Base-by-base conservation (phyloP, 345 rosid genomes). In the Dipteronia dyeriana region DNA sequence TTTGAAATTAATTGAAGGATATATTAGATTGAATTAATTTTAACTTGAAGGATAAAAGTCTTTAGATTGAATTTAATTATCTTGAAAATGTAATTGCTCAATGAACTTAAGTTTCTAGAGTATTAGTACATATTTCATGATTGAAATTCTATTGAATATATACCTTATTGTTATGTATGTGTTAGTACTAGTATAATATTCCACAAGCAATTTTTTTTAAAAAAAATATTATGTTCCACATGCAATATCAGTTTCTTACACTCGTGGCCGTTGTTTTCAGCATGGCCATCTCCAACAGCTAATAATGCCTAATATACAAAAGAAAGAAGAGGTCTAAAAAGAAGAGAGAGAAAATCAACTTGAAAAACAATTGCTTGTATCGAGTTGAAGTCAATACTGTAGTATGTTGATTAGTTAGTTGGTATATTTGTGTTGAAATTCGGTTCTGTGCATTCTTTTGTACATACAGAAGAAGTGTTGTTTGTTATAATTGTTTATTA, bases 401-500 rank as follows among this genome's bases (percentile, higher is more conserved):
- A 78, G 76, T 56, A 31, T 78, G 77, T 80, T 74, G 75, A 71
- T 74, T 75, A 84, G 74, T 38, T 79, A 82, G 85, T 47, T 71
- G 20, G 65, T 63, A 76, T 67, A 76, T 79, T 59, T 81, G 79
- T 82, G 73, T 64, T 73, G 56, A 76, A 72, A 80, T 79, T 78
- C 76, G 81, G 43, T 73, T 47, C 22, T 77, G 61, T 79, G 90
- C 75, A 91, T 92, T 89, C 90, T 88, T 89, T 86, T 88, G 93
- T 89, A 86, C 84, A 88, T 80, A 65, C 68, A 47, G 45, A 41
- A 41, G 45, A 8, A 9, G 8, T 71, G 73, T 64, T 80, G 49
- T 70, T 79, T 77, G 68, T 13, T 66, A 66, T 82, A 69, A 65
- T 57, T n/a, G 25, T 41, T 45, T 76, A 13, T 26, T 25, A 45